Conservation (phyloP, 768 basidiomycete species). For the Lactarius tabidus region DNA sequence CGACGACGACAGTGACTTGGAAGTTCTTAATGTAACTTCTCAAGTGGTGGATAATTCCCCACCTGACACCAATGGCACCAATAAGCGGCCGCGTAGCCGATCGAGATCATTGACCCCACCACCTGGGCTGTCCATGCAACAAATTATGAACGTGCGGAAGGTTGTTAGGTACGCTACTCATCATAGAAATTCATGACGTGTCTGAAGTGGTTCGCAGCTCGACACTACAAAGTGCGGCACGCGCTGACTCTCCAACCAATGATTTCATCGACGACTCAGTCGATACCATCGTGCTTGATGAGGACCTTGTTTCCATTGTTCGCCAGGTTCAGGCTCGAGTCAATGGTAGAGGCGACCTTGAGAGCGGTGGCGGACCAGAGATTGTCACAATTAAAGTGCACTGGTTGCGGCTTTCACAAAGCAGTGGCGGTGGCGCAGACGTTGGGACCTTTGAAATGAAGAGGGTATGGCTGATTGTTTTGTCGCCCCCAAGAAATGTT, state of each 20-base stretch:
- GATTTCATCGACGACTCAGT: slow-evolving; percentile 42
- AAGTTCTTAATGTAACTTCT: slow-evolving; percentile 35
- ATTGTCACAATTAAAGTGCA: slow-evolving; percentile 50
- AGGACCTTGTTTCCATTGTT: slow-evolving; percentile 60
- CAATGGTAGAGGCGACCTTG: slow-evolving; percentile 25
- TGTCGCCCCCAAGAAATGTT: background rate
- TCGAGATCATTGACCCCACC: slow-evolving; percentile 77
- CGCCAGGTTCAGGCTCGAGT: slow-evolving; percentile 36
- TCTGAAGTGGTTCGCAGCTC: slow-evolving; percentile 36
- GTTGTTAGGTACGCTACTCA: slow-evolving; percentile 50
- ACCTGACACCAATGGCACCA: slow-evolving; percentile 26
- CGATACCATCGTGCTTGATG: slow-evolving; percentile 50
- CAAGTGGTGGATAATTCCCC: slow-evolving; percentile 32
- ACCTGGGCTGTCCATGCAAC: slow-evolving; percentile 51
- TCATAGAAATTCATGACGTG: background rate
- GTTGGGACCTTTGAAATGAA: slow-evolving; percentile 54
- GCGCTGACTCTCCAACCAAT: slow-evolving; percentile 46
- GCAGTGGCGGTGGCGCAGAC: slow-evolving; percentile 38
- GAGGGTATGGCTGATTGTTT: slow-evolving; percentile 41
- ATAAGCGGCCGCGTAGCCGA: slow-evolving; percentile 50
- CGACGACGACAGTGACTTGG: slow-evolving; percentile 46
- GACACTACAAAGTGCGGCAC: slow-evolving; percentile 41
- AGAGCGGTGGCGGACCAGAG: slow-evolving; percentile 33
- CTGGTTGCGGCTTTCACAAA: slow-evolving; percentile 64
- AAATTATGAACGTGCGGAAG: slow-evolving; percentile 52